Evolutionary conservation across 139 green algal genomes (phyloP), one percentile per base, ranked within the genome.

Genomic region (Nannochloris sp.): DNA sequence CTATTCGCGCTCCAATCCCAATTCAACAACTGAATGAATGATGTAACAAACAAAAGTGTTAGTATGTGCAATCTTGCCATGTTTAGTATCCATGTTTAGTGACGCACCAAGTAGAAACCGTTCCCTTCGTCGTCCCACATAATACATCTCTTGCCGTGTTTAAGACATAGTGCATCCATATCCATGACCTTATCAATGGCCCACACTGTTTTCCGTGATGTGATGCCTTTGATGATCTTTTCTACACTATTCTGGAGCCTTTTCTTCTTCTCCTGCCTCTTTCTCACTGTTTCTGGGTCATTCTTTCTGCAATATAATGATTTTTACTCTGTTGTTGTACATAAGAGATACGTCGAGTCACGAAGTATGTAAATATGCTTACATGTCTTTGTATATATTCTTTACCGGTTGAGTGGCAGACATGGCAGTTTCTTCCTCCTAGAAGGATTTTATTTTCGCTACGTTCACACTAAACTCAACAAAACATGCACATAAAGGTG

Each of bases 1-100:
- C n/a, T n/a, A 58, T 76, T 76, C 44, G 4, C 3, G 31, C 64
- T 25, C 70, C 70, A 76, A 49, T 76, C 70, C 70, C 70, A 76
- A 10, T 76, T 72, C 4, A 72, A 15, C 63, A 76, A 23, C 69
- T 75, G 53, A 31, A 55, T 37, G 19, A 37, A 34, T 18, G 16
- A 44, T 9, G 6, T 19, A 58, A 16, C 11, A 46, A 21, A 37
- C 44, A 23, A 37, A 24, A 34, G 16, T 44, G 23, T n/a, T 19
- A 25, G 10, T 23, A 23, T 15, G 27, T 40, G 34, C 34, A 14
- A 40, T 0, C 34, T 11, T 40, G 34, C 34, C 34, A 40, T 40
- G 34, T n/a, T n/a, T n/a, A n/a, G n/a, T 40, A 14, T 40, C 5
- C 34, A 40, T 40, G 7, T 14, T 12, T 40, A 0, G 12, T 21